Conservation (phyloP, 257 asterid genomes). For the Solanum raphanifolium region DNA sequence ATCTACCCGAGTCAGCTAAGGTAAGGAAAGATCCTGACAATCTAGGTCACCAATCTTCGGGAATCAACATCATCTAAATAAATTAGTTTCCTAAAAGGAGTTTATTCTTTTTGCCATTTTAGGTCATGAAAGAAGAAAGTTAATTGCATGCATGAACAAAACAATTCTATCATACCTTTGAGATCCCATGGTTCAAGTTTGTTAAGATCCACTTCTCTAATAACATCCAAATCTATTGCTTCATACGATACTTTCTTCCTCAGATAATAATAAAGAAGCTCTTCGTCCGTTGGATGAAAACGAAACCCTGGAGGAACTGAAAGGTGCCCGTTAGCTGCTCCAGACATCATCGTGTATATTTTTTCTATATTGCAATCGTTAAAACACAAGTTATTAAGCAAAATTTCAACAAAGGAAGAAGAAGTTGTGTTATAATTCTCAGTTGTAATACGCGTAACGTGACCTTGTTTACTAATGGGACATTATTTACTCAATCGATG, state of each 20-base stretch:
- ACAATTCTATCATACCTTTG: slow-evolving; percentile 32
- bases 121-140: neutral
- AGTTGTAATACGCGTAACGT: neutral
- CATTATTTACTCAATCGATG: neutral
- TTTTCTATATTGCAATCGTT: neutral
- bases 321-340: slow-evolving; percentile 15
- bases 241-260: slow-evolving; percentile 73
- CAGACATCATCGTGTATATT: slow-evolving; percentile 22
- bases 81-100: neutral
- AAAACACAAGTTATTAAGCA: neutral
- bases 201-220: slow-evolving; percentile 79
- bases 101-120: neutral
- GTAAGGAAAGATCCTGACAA: neutral
- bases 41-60: neutral
- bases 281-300: slow-evolving; percentile 87
- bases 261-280: slow-evolving; percentile 62
- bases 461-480: neutral
- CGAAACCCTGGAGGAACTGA: slow-evolving; percentile 85
- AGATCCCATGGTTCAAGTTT: slow-evolving; percentile 95
- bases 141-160: neutral
- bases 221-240: slow-evolving; percentile 68
- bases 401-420: neutral
- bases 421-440: neutral
- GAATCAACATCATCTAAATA: neutral
- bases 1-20: neutral